These are phyloP conservation scores for Boletus tylopilopsis DNA, from an alignment of 768 basidiomycete species.

Conservation along the genomic window DNA sequence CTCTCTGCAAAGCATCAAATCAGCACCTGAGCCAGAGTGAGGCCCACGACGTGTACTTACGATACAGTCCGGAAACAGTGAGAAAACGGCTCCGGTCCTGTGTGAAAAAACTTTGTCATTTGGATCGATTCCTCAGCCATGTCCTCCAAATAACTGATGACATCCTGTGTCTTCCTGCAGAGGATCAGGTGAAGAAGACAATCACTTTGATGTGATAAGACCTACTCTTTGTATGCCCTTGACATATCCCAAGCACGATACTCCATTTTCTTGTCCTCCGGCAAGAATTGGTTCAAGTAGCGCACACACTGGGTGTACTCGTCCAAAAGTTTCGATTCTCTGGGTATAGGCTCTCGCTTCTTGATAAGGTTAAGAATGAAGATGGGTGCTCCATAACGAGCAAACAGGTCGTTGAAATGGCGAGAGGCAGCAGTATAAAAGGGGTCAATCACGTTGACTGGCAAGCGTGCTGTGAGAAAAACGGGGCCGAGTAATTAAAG, in stretches of 20 bases:
- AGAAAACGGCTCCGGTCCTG: constrained; percentile 81
- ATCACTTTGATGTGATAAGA: neutral
- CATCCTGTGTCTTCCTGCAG: constrained; percentile 86
- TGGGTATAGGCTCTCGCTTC: constrained; percentile 67
- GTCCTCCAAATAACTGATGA: constrained; percentile 92
- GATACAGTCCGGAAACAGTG: constrained; percentile 50
- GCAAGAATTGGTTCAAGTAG: constrained; percentile 95
- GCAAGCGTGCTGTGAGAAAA: constrained; percentile 1
- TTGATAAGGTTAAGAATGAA: constrained; percentile 95
- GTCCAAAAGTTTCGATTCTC: constrained; percentile 86
- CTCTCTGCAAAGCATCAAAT: constrained; percentile 22
- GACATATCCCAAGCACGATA: constrained; percentile 98
- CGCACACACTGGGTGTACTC: constrained; percentile 90
- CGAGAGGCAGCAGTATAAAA: constrained; percentile 90
- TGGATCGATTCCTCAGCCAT: constrained; percentile 91
- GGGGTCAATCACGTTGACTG: constrained; percentile 91
- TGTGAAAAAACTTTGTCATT: constrained; percentile 93
- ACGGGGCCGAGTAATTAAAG: neutral
- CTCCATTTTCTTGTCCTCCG: constrained; percentile 77
- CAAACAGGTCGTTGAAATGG: constrained; percentile 90
- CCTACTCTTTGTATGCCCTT: constrained; percentile 89
- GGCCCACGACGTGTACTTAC: constrained; percentile 25
- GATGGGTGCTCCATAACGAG: constrained; percentile 85
- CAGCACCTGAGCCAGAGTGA: neutral
- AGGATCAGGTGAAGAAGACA: neutral